Evolutionary conservation across 257 asterid genomes (phyloP), one percentile per base, ranked within the genome.

Genomic region (Nicotiana attenuata): DNA sequence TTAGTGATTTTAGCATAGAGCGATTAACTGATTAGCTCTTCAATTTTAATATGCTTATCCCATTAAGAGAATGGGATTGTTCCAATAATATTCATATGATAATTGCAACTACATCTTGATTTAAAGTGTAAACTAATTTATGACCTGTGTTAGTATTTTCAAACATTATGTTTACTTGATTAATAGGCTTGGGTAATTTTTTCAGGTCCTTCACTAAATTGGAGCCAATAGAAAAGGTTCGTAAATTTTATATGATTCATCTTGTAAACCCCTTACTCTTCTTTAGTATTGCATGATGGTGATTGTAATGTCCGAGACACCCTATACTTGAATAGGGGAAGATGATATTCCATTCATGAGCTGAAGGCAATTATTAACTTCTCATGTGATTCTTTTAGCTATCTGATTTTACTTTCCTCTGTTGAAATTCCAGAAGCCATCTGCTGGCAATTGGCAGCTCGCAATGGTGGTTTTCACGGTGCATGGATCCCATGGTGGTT

Each of bases 401-500:
- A 13, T 57, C 78, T 71, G 47, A 45, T 45, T 71, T 71, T 71
- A 71, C 35, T 67, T 24, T 38, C 14, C 28, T 68, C 35, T 14
- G 17, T 80, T 80, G 47, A 19, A 60, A 65, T 88, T 85, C 75
- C 91, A 93, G 98, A 93, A 92, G 87, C 89, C 85, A 80, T 83
- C 93, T 35, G 79, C 89, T 82, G 38, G 89, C 55, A 87, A 80
- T 77, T 88, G 83, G 73, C 93, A 87, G 87, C 83, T 94, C 52
- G 85, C 93, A 35, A 85, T 94, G 86, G 93, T 94, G 80, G 85
- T 88, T 93, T 94, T 92, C 89, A 84, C 90, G 80, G 83, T 89
- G 53, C 97, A 89, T 81, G 97, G 94, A 77, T 83, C 91, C 80
- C 88, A 88, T 71, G 88, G 93, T 87, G 90, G 98, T 94, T 83